A percentile compares a stretch with the other conserved stretches of the same genome.
These are phyloP conservation scores for Eucalyptus leucophloia DNA, from an alignment of 345 rosid genomes.

Conservation along the genomic window DNA sequence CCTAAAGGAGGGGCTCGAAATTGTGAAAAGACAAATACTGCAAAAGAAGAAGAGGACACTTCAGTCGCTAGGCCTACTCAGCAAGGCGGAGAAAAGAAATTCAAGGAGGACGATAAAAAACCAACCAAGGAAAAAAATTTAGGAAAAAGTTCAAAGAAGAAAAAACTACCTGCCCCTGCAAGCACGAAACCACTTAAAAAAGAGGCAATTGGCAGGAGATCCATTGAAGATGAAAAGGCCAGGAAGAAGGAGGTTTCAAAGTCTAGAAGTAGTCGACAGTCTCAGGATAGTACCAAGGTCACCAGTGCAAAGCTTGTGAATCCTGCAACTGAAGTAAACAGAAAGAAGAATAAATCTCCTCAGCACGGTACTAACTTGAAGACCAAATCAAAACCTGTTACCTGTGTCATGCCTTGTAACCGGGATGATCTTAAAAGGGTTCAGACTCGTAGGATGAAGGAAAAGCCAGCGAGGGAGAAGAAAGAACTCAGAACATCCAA, in stretches of 20 bases:
- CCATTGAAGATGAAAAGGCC: slow-evolving; percentile 13
- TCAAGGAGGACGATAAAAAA: slow-evolving; percentile 1
- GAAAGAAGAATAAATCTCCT: slow-evolving; percentile 1
- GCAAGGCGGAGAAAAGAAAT: slow-evolving; percentile 2
- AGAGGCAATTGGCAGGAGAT: slow-evolving; percentile 12
- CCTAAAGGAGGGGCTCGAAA: slow-evolving; percentile 6
- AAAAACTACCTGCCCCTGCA: slow-evolving; percentile 3
- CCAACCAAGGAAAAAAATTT: slow-evolving; percentile 21
- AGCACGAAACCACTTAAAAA: slow-evolving; percentile 8
- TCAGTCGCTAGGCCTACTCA: slow-evolving; percentile 8
- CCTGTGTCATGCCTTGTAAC: neutral
- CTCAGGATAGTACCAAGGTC: slow-evolving; percentile 26
- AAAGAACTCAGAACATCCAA: neutral
- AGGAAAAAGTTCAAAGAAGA: slow-evolving; percentile 11
- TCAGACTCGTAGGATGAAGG: neutral
- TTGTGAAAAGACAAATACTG: neutral
- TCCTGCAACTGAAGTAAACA: slow-evolving; percentile 11
- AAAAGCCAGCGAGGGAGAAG: neutral
- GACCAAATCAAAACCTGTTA: neutral
- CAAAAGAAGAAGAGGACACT: slow-evolving; percentile 2
- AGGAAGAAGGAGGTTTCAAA: slow-evolving; percentile 8
- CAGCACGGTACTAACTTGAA: neutral
- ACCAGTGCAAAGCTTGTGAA: slow-evolving; percentile 10
- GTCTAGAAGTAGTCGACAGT: slow-evolving; percentile 17
- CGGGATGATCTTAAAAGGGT: neutral